These are phyloP conservation scores for Vigna unguiculata DNA, from an alignment of 306 rosid genomes.

Conservation along the genomic window DNA sequence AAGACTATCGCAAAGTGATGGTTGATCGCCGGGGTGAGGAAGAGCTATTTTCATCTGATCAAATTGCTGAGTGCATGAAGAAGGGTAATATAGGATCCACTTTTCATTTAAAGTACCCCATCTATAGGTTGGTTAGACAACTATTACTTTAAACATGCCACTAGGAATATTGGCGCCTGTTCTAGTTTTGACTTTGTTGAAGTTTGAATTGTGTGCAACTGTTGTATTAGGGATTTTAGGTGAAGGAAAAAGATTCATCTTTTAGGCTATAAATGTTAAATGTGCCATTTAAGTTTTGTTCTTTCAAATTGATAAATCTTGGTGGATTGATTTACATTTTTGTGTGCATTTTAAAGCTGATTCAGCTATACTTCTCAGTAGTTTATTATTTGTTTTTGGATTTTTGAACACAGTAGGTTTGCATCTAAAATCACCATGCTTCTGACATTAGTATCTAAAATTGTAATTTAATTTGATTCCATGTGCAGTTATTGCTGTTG, in stretches of 20 bases:
- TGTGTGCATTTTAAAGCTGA: slow-evolving; percentile 12
- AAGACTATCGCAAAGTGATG: slow-evolving; percentile 87
- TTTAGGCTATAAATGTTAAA: slow-evolving; percentile 8
- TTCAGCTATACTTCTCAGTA: slow-evolving; percentile 24
- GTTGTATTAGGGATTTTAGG: slow-evolving; percentile 5
- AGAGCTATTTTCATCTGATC: slow-evolving; percentile 76
- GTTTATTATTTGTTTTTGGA: slow-evolving; percentile 27
- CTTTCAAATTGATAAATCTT: neutral
- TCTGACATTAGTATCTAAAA: slow-evolving; percentile 9
- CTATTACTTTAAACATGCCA: slow-evolving; percentile 18
- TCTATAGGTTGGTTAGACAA: slow-evolving; percentile 7
- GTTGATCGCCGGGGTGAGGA: slow-evolving; percentile 94
- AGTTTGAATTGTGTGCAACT: slow-evolving; percentile 18
- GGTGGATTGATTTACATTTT: neutral
- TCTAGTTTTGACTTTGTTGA: neutral
- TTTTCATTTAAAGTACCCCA: neutral
- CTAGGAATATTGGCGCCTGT: slow-evolving; percentile 3
- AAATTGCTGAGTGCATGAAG: slow-evolving; percentile 80
- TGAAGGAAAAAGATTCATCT: neutral
- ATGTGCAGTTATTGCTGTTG: slow-evolving; percentile 77
- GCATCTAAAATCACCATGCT: slow-evolving; percentile 18
- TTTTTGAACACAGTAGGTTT: slow-evolving; percentile 4
- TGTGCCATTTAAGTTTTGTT: neutral
- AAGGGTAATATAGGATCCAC: slow-evolving; percentile 62
- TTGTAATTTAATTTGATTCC: slow-evolving; percentile 41